Base-by-base conservation (phyloP, 2,329 filamentous ascomycete species). In the Fonsecaea erecta region DNA sequence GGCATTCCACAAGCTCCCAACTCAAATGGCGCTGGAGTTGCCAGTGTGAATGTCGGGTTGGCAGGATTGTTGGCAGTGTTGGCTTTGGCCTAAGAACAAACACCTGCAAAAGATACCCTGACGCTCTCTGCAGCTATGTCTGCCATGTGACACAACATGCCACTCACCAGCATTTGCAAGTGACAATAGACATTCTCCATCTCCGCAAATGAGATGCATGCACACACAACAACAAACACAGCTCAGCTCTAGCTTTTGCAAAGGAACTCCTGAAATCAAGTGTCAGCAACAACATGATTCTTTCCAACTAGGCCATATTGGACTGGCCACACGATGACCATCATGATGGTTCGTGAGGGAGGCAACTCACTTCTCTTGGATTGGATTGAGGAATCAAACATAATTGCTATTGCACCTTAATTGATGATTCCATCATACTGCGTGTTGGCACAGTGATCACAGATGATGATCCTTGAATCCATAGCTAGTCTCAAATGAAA, bases 1-100 rank as follows among this genome's bases (percentile, higher is more conserved):
- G 59, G 62, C 7, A 62, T 62, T 52, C 67, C 67, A 52, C 60
- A 66, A 58, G 64, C 69, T 52, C 68, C 69, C 34, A 65, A 59
- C 64, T 46, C 53, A 24, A 65, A 63, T 72, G 82, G 97, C 16
- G 89, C 82, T 4, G 81, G 96, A 62, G 87, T 88, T 0, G 94
- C 93, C 0, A 92, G 81, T 62, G 80, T 98, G 79, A 98, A 98
- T 75, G 91, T 93, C 24, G 95, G 92, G 79, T 43, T 69, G 48
- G 26, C 65, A n/a, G 67, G 69, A 51, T 55, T 67, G 34, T 56
- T 70, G 56, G 68, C 68, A 52, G 60, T 65, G 46, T 63, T 71
- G 68, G 70, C 65, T 28, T 16, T 70, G 52, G 63, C 58, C 40
- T 69, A 43, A 65, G 53, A 46, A 62, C 43, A 48, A 51, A 34